Percentiles rank a stretch among this genome's conserved stretches.
These are phyloP conservation scores for Pseudocercospora cruenta DNA, from an alignment of 2,329 filamentous ascomycete genomes.

Conservation along the genomic window DNA sequence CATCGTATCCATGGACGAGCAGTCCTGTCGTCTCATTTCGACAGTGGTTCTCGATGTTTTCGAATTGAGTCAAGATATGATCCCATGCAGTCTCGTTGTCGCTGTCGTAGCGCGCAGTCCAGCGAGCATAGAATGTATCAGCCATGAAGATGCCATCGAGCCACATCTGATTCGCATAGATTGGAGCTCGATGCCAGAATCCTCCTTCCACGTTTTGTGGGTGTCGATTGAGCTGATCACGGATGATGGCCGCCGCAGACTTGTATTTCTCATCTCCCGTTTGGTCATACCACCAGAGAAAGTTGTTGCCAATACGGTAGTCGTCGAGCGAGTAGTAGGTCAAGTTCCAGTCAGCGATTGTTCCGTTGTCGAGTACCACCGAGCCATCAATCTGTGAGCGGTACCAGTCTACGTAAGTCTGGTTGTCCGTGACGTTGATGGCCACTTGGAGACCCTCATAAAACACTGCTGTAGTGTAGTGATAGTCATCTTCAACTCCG, in stretches of 20 bases:
- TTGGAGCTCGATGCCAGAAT: constrained; percentile 39
- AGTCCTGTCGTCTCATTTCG: constrained; percentile 49
- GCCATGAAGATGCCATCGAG: constrained; percentile 58
- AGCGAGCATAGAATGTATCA: constrained; percentile 47
- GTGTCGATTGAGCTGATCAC: constrained; percentile 36
- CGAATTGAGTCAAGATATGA: constrained; percentile 36
- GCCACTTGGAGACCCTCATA: constrained; percentile 26
- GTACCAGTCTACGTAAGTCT: constrained; percentile 28
- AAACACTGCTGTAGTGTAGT: constrained; percentile 25
- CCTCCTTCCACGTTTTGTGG: constrained; percentile 33
- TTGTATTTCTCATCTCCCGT: constrained; percentile 31
- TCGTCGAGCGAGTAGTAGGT: constrained; percentile 50
- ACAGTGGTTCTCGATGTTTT: constrained; percentile 51
- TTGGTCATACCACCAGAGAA: constrained; percentile 31
- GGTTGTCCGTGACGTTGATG: constrained; percentile 20
- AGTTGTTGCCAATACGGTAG: constrained; percentile 36
- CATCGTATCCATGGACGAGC: constrained; percentile 60
- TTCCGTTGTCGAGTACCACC: constrained; percentile 54
- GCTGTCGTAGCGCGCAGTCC: constrained; percentile 26
- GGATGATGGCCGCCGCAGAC: constrained; percentile 27
- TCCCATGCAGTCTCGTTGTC: constrained; percentile 37
- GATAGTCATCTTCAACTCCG: constrained; percentile 22
- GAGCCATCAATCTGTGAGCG: constrained; percentile 41
- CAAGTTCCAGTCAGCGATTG: constrained; percentile 52
- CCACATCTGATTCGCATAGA: constrained; percentile 57